Base-by-base conservation (phyloP, 805 yeast genomes). In the Groenewaldozyma tartarivorans region DNA sequence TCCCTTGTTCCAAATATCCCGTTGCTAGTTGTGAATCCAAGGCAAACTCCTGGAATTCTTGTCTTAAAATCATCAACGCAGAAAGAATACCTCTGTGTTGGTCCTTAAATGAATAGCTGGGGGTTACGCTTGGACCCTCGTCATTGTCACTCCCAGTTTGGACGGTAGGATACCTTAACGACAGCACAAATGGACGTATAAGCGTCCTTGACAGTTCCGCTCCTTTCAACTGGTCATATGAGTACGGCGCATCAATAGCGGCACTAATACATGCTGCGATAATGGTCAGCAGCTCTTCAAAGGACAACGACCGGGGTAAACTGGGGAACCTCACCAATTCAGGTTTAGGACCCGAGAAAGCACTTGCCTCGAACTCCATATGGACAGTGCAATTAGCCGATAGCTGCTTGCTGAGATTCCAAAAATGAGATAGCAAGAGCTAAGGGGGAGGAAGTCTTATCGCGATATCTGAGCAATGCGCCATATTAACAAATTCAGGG, bases 41-140 rank as follows among this genome's bases (percentile, higher is more conserved):
- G 15, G 45, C 49, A 31, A 47, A 47, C 4, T 42, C 45, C 5
- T 51, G 40, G 32, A 55, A 56, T 24, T 56, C 57, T 19, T 49
- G 47, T 13, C 57, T 38, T 6, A 53, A 52, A n/a, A 56, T 52
- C 39, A 56, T 37, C 13, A 56, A 44, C 4, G 60, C 60, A 7
- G 59, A 49, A 6, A 56, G 45, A 20, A 56, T 52, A 5, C 60
- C 60, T 4, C 48, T 46, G 32, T 57, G 60, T 26, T 48, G 51
- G n/a, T 47, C 48, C 13, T 20, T 20, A 20, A 41, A 36, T 6
- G 35, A 6, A 16, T 31, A 21, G 26, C 16, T 6, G 6, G 15
- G 40, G 15, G 21, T 36, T 5, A 6, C 21, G 18, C 19, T 30
- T 24, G 29, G 29, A 24, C 7, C 29, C 15, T 31, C 31, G 15